Conservation (phyloP, 345 rosid genomes). For the Salix caprea region DNA sequence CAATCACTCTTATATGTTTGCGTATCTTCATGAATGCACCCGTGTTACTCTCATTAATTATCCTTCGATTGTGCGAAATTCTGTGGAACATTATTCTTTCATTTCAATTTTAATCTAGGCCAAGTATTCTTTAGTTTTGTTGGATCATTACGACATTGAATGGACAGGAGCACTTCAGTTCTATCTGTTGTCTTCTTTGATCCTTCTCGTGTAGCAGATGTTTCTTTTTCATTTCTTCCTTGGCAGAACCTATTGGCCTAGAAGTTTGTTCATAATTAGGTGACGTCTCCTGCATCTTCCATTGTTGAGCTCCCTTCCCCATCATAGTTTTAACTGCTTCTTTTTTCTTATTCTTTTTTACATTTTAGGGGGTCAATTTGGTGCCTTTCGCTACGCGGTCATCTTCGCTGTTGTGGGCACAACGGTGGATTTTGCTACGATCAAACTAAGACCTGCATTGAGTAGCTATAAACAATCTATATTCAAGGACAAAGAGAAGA, state of each 20-base stretch:
- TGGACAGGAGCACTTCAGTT: neutral
- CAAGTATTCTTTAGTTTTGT: neutral
- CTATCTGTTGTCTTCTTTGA: neutral
- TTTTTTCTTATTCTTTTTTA: neutral
- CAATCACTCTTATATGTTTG: neutral
- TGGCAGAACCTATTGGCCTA: no score
- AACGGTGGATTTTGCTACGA: constrained; percentile 46
- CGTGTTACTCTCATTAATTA: neutral
- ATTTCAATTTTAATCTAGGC: neutral
- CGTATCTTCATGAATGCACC: neutral
- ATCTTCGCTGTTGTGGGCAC: constrained; percentile 65
- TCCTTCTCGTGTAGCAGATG: neutral
- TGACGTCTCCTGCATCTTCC: neutral
- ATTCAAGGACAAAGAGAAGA: constrained; percentile 15
- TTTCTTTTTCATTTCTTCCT: neutral
- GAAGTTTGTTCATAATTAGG: neutral
- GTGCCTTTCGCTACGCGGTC: constrained; percentile 69
- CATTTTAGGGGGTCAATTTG: constrained; percentile 64
- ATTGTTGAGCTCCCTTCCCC: neutral
- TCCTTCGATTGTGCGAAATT: no score
- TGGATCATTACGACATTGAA: neutral
- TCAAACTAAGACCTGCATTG: constrained; percentile 41
- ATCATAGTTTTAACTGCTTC: neutral
- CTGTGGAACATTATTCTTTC: neutral
- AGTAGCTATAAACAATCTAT: constrained; percentile 29